Percentiles rank a stretch among this genome's conserved stretches.
Evolutionary conservation across 148 eudicot genomes (phyloP).

Genomic region (Suaeda aralocaspica): DNA sequence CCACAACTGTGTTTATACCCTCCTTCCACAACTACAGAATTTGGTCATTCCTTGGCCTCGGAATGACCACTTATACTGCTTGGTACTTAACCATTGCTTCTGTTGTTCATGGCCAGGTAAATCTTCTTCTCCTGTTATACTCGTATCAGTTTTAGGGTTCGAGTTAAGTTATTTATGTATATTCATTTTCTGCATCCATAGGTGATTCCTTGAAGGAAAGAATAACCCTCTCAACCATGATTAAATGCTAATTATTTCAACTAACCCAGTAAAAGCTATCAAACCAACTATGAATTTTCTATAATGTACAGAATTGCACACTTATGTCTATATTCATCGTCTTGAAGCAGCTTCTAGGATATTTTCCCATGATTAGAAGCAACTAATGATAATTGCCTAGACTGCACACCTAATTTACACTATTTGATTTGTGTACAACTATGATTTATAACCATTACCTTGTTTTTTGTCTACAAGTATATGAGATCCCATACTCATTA

Average conservation of each 20-base stretch:
- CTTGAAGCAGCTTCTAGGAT: not conserved
- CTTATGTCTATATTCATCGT: not conserved
- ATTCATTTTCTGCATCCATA: not conserved
- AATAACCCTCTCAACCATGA: no score
- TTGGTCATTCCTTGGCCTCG: slow-evolving; percentile 70
- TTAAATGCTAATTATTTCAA: no score
- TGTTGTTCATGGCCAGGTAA: slow-evolving; percentile 63
- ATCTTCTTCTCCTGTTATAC: not conserved
- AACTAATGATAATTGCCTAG: not conserved
- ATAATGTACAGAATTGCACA: not conserved
- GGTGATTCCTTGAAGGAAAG: not conserved
- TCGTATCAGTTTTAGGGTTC: not conserved
- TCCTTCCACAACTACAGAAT: slow-evolving; percentile 71
- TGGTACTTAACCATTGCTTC: slow-evolving; percentile 72
- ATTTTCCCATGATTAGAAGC: not conserved
- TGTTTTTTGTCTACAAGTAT: no score
- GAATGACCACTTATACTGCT: slow-evolving; percentile 78
- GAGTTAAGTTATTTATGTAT: not conserved
- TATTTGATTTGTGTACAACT: not conserved
- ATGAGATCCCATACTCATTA: no score
- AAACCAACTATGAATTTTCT: not conserved
- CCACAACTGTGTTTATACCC: slow-evolving; percentile 60
- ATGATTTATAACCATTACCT: not conserved
- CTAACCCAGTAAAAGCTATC: no score
- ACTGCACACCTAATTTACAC: not conserved